Evolutionary conservation across 305 asterid genomes (phyloP).

Genomic region (Solanum hybrid): DNA sequence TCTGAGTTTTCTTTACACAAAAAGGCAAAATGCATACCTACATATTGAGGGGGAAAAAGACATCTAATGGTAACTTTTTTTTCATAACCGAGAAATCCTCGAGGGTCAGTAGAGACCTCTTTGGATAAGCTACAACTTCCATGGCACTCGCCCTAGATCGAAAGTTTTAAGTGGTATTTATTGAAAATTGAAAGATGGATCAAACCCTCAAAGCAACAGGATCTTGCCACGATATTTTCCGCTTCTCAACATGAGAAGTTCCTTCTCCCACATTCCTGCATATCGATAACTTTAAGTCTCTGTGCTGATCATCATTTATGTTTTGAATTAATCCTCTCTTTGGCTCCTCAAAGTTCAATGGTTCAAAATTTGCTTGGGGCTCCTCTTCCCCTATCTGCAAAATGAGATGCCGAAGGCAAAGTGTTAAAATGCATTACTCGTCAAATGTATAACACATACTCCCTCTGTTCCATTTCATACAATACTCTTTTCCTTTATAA

Average conservation of each 20-base stretch:
- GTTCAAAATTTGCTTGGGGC: conserved; percentile 24
- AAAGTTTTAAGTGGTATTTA: background rate
- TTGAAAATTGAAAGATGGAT: conserved; percentile 6
- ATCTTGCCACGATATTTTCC: conserved; percentile 93
- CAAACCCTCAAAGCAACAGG: conserved; percentile 86
- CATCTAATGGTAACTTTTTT: background rate
- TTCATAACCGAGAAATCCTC: background rate
- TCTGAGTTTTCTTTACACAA: background rate
- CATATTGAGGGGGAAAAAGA: background rate
- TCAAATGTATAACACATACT: background rate
- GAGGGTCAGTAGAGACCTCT: background rate
- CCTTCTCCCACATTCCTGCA: conserved; percentile 75
- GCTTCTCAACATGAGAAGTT: conserved; percentile 58
- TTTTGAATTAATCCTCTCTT: conserved; percentile 34
- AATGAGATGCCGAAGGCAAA: background rate
- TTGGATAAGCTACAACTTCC: background rate
- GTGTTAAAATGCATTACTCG: background rate
- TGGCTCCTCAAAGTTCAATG: conserved; percentile 33
- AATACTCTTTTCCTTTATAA: background rate
- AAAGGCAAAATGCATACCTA: background rate
- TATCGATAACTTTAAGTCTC: conserved; percentile 47
- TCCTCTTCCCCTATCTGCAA: conserved; percentile 79
- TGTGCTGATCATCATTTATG: conserved; percentile 50
- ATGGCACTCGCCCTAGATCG: background rate
- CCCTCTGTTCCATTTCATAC: background rate